phyloP scores from a whole-genome alignment of 108 stramenopile species.

The Cyclotella kingstonii region DNA sequence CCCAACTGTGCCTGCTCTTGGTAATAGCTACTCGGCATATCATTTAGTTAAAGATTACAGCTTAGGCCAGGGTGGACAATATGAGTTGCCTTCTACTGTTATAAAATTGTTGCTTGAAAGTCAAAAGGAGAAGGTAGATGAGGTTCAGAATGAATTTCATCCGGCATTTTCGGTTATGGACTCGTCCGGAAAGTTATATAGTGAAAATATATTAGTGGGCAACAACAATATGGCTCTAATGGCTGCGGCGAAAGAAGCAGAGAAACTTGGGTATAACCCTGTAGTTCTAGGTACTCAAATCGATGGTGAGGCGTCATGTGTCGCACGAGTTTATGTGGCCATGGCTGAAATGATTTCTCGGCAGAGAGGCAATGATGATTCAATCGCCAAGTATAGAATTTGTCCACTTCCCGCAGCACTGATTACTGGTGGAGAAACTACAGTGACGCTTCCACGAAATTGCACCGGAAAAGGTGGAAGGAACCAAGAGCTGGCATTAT shows the following conservation, averaged over 20 bases:
- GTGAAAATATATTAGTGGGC: slow-evolving; percentile 70
- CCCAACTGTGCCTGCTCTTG: slow-evolving; percentile 77
- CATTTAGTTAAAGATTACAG: slow-evolving; percentile 54
- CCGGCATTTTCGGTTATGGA: slow-evolving; percentile 41
- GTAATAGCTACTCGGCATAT: slow-evolving; percentile 51
- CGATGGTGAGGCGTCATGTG: slow-evolving; percentile 73
- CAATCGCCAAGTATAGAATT: slow-evolving; percentile 19
- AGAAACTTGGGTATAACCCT: slow-evolving; percentile 69
- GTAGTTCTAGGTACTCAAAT: slow-evolving; percentile 72
- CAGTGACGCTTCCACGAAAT: slow-evolving; percentile 62
- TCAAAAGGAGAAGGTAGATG: slow-evolving; percentile 39
- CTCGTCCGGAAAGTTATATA: slow-evolving; percentile 3
- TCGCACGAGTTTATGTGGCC: slow-evolving; percentile 63
- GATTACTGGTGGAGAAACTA: slow-evolving; percentile 88
- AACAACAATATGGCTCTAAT: slow-evolving; percentile 75
- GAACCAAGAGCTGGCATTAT: slow-evolving; percentile 86
- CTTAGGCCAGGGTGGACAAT: slow-evolving; percentile 34
- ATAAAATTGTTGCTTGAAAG: slow-evolving; percentile 30
- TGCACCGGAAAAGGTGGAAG: slow-evolving; percentile 77
- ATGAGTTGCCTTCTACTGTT: slow-evolving; percentile 31
- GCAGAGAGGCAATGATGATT: slow-evolving; percentile 13
- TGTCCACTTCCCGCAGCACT: slow-evolving; percentile 59
- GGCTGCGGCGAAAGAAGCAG: slow-evolving; percentile 66
- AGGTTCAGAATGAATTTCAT: slow-evolving; percentile 53
- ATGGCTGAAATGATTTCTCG: slow-evolving; percentile 72